These are phyloP conservation scores for Dioszegia crocea DNA, from an alignment of 768 basidiomycete species.

Conservation along the genomic window DNA sequence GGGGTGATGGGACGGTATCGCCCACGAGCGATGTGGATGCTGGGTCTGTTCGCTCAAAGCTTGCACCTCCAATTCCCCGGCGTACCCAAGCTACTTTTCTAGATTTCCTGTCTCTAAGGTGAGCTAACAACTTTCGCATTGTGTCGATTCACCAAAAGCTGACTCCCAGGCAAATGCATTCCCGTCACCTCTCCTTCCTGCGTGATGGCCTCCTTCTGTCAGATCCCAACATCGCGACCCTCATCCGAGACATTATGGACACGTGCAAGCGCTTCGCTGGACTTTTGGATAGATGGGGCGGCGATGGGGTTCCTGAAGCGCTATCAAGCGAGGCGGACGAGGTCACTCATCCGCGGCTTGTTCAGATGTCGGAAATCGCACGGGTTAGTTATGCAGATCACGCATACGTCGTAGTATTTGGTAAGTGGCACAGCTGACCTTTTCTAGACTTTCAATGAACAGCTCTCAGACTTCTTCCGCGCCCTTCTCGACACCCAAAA, in stretches of 20 bases:
- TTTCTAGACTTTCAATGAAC: conserved; percentile 61
- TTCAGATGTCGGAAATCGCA: conserved; percentile 69
- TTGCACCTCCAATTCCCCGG: conserved; percentile 21
- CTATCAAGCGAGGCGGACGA: conserved; percentile 68
- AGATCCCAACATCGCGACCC: conserved; percentile 60
- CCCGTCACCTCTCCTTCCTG: conserved; percentile 72
- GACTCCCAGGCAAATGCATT: conserved; percentile 63
- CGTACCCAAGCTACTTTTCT: conserved; percentile 52
- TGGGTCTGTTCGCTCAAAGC: conserved; percentile 14
- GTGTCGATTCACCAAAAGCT: not conserved
- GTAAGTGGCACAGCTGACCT: not conserved
- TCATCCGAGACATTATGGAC: conserved; percentile 70
- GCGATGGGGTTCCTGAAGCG: conserved; percentile 78
- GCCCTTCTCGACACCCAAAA: conserved; percentile 72
- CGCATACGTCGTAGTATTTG: no score
- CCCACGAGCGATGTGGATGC: conserved; percentile 9
- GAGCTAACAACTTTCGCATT: not conserved
- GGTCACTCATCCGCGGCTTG: conserved; percentile 67
- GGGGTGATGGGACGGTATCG: not conserved
- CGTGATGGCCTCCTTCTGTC: conserved; percentile 74
- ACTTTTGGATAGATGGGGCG: conserved; percentile 86
- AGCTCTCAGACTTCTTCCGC: conserved; percentile 73
- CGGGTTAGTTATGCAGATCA: conserved; percentile 59
- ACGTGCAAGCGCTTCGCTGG: conserved; percentile 82
- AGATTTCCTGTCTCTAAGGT: conserved; percentile 73